Evolutionary conservation across 1,284 basidiomycete genomes (phyloP).

Genomic region (Trichosporon sp.): DNA sequence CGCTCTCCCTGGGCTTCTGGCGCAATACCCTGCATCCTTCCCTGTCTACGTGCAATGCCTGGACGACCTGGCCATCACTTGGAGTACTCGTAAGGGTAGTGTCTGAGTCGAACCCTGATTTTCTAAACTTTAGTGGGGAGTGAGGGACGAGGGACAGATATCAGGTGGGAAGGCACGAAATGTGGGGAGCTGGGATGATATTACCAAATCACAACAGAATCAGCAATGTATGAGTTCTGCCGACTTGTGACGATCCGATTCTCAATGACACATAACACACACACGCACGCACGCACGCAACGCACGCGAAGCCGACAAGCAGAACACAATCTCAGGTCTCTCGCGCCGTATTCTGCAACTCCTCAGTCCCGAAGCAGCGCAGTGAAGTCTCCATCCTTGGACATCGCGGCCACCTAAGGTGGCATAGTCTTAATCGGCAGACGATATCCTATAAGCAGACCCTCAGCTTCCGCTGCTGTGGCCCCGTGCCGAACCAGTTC

Average conservation of each 20-base stretch:
- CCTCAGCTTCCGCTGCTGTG: neutral
- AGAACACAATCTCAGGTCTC: neutral
- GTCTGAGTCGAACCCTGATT: neutral
- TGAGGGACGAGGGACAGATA: neutral
- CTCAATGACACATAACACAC: neutral
- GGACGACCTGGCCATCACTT: neutral
- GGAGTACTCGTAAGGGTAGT: neutral
- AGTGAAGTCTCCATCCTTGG: neutral
- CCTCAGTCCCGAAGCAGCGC: neutral
- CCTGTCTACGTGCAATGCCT: neutral
- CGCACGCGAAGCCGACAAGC: neutral
- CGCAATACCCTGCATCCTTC: neutral
- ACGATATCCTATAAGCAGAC: neutral
- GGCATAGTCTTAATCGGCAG: neutral
- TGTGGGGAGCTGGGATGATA: conserved; percentile 1
- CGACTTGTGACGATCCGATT: conserved; percentile 1
- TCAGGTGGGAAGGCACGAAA: conserved; percentile 4
- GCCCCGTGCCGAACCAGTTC: neutral
- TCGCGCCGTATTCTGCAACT: neutral
- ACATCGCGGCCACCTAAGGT: neutral
- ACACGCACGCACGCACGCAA: neutral
- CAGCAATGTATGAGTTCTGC: neutral
- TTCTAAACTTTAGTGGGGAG: neutral
- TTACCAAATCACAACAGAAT: conserved; percentile 1
- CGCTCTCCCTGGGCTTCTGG: too few species aligned